Base-by-base conservation (phyloP, 257 asterid genomes). In the Haberlea rhodopensis region DNA sequence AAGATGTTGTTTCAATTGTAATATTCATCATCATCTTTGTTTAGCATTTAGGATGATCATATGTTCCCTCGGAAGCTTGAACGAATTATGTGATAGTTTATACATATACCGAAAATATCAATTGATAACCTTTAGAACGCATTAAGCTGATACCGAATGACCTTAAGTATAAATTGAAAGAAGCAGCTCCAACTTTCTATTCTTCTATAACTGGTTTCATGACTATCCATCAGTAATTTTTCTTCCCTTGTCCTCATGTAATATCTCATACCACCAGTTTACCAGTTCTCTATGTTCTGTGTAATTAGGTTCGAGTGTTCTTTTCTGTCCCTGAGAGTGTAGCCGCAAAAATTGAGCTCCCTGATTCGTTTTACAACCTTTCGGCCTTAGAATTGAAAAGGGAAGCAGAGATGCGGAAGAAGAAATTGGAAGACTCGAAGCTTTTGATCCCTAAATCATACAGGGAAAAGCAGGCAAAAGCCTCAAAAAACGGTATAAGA, bases 361-460 rank as follows among this genome's bases (percentile, higher is more conserved):
- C 97, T 5, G 95, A 84, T 71, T 80, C 95, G 3, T 90, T 84
- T 75, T 94, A 84, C 81, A 84, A 79, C 74, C 90, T 82, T 62
- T 65, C 95, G 1, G 79, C 81, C 6, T 86, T 75, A 76, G 99
- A 94, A 77, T 22, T 90, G 77, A 94, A 73, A 78, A 81, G 95
- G 70, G 97, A 90, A 74, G 83, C 95, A 16, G 92, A 87, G 26
- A 67, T 75, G 76, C 78, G 91, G 80, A 90, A 68, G 73, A 90
- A 82, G 78, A 87, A 84, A 79, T 21, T 90, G 28, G 97, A 85
- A 63, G 97, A 87, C 55, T 90, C 97, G 4, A 85, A 87, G 81
- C 87, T 94, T 75, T 81, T 94, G 67, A 86, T 90, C 75, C 99
- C 97, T 34, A 94, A 79, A 81, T 94, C 99, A 2, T 87, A 80